phyloP scores from a whole-genome alignment of 768 basidiomycete species.

The Cystoderma amianthinum region DNA sequence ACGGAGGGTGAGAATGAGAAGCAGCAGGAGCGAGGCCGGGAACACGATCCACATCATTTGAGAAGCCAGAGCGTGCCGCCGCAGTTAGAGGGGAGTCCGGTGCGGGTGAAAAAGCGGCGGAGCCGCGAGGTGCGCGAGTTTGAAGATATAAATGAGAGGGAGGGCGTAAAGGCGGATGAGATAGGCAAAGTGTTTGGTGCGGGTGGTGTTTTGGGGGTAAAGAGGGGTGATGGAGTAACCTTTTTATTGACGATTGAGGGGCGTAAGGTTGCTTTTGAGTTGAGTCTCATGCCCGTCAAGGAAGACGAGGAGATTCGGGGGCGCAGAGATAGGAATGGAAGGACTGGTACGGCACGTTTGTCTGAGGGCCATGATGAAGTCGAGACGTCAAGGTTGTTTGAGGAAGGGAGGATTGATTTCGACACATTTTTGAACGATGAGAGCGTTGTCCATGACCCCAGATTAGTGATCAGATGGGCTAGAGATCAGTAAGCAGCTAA shows the following conservation, averaged over 20 bases:
- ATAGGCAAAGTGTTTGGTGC: conserved; percentile 28
- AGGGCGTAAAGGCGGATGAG: conserved; percentile 8
- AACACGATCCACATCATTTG: conserved; percentile 20
- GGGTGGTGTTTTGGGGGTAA: conserved; percentile 51
- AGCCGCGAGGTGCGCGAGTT: conserved; percentile 24
- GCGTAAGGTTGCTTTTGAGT: conserved; percentile 57
- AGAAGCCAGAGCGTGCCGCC: conserved; percentile 57
- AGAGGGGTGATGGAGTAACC: conserved; percentile 50
- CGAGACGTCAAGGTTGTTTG: conserved; percentile 50
- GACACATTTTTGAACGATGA: conserved; percentile 60
- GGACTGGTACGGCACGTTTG: conserved; percentile 10
- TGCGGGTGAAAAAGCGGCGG: conserved; percentile 10
- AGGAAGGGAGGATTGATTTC: conserved; percentile 58
- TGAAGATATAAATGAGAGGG: conserved; percentile 19
- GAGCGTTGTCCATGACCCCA: conserved; percentile 48
- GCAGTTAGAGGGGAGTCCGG: conserved; percentile 36
- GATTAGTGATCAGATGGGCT: conserved; percentile 72
- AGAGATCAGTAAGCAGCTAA: conserved; percentile 47
- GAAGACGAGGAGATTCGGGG: conserved; percentile 15
- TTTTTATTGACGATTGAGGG: conserved; percentile 64
- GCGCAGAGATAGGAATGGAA: conserved; percentile 16
- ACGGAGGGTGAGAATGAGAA: conserved; percentile 19
- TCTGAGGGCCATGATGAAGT: conserved; percentile 34
- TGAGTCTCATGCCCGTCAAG: conserved; percentile 49
- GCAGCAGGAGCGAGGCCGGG: background rate